Conservation (phyloP, 2,329 filamentous ascomycete species). For the Westerdykella ornata region DNA sequence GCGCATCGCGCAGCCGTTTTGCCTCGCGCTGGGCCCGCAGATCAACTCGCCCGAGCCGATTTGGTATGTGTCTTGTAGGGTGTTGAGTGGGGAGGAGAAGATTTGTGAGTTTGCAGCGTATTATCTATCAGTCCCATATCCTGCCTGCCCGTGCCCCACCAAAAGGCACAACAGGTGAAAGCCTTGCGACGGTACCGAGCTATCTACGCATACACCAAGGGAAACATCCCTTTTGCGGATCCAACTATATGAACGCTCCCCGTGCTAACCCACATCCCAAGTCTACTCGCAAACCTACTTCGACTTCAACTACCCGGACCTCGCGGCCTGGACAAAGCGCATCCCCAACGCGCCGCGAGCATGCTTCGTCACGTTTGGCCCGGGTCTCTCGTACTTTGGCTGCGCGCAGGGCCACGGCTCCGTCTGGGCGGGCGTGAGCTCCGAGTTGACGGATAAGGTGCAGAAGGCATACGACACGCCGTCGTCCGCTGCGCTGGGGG, state of each 20-base stretch:
- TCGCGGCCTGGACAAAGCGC: slow-evolving; percentile 24
- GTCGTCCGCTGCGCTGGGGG: slow-evolving; percentile 23
- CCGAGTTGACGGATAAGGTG: slow-evolving; percentile 28
- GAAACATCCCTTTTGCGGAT: too few species aligned
- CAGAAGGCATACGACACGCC: slow-evolving; percentile 30
- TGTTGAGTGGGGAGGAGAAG: slow-evolving; percentile 30
- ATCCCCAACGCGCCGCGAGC: slow-evolving; percentile 22
- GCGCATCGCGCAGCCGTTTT: slow-evolving; percentile 30
- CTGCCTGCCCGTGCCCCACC: too few species aligned
- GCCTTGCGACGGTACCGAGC: too few species aligned
- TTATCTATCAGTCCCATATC: too few species aligned
- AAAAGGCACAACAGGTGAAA: too few species aligned
- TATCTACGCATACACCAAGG: too few species aligned
- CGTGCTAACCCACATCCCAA: slow-evolving; percentile 2
- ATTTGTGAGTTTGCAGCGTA: slow-evolving; percentile 22
- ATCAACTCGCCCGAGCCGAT: slow-evolving; percentile 23
- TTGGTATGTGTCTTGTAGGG: slow-evolving; percentile 32
- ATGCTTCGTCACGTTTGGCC: slow-evolving; percentile 31
- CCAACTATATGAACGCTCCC: too few species aligned
- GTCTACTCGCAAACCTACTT: slow-evolving; percentile 30
- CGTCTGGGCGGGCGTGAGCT: slow-evolving; percentile 30
- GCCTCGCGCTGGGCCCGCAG: slow-evolving; percentile 28
- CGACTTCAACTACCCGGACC: slow-evolving; percentile 26
- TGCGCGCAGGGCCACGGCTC: slow-evolving; percentile 27
- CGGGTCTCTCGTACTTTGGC: slow-evolving; percentile 28